phyloP scores from a whole-genome alignment of 2,329 filamentous ascomycete species.

The Phyllosticta citriasiana region DNA sequence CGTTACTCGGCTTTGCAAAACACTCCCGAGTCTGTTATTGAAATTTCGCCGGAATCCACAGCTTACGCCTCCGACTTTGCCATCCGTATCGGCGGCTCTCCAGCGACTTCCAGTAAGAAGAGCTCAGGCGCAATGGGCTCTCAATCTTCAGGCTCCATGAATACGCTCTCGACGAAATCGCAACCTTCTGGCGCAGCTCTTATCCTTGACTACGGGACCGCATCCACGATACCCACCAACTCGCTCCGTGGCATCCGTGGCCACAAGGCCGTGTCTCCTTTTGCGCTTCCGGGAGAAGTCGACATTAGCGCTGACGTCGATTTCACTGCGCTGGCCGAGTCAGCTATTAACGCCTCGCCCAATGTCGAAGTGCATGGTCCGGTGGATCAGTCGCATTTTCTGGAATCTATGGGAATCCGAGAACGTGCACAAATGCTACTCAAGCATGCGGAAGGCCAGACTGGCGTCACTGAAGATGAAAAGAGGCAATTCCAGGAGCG shows the following conservation, averaged over 20 bases:
- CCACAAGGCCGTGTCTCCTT: slow-evolving; percentile 69
- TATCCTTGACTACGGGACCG: slow-evolving; percentile 90
- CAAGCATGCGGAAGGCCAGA: slow-evolving; percentile 21
- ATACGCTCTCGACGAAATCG: slow-evolving; percentile 40
- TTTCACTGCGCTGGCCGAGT: slow-evolving; percentile 76
- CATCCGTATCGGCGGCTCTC: slow-evolving; percentile 63
- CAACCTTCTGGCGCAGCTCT: slow-evolving; percentile 72
- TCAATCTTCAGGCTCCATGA: slow-evolving; percentile 9
- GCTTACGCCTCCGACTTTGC: slow-evolving; percentile 76
- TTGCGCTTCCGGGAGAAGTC: slow-evolving; percentile 68
- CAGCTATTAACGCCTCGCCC: slow-evolving; percentile 62
- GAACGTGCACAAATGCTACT: slow-evolving; percentile 63
- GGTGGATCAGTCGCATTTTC: slow-evolving; percentile 71
- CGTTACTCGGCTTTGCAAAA: slow-evolving; percentile 69
- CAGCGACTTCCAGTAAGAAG: slow-evolving; percentile 18
- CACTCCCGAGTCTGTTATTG: slow-evolving; percentile 61
- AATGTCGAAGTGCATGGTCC: slow-evolving; percentile 89
- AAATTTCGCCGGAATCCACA: slow-evolving; percentile 80
- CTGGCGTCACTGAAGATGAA: neutral
- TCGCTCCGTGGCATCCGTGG: slow-evolving; percentile 79
- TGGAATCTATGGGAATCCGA: slow-evolving; percentile 71
- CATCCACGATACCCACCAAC: slow-evolving; percentile 70
- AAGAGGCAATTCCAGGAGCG: slow-evolving; percentile 41
- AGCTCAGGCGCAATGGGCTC: slow-evolving; percentile 13
- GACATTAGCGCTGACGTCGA: slow-evolving; percentile 92